A percentile compares a stretch with the other conserved stretches of the same genome.
Conservation (phyloP, 2,329 filamentous ascomycete genomes). For the Fusarium odoratissimum region DNA sequence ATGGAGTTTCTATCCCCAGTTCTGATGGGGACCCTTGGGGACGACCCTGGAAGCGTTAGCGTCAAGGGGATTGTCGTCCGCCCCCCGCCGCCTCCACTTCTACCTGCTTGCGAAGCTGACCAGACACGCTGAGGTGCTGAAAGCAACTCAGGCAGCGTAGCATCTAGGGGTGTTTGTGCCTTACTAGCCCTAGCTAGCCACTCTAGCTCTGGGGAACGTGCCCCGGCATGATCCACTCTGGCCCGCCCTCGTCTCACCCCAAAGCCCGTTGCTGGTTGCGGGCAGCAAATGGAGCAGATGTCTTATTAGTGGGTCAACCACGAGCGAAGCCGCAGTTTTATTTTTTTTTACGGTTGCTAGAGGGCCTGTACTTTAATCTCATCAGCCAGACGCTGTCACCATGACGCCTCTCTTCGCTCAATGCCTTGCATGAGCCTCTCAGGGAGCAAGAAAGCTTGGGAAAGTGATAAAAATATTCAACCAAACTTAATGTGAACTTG, state of each 20-base stretch:
- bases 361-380: background rate
- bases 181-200: conserved; percentile 30
- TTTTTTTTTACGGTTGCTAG: background rate
- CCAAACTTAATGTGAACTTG: background rate
- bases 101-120: conserved; percentile 15
- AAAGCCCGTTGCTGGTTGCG: conserved; percentile 21
- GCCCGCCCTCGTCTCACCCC: conserved; percentile 13
- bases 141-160: conserved; percentile 1
- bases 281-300: conserved; percentile 1
- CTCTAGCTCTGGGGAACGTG: conserved; percentile 28
- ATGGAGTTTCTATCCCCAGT: conserved; percentile 38
- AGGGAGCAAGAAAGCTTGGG: background rate
- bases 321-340: background rate
- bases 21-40: conserved; percentile 47
- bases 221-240: conserved; percentile 13
- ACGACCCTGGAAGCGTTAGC: conserved; percentile 42
- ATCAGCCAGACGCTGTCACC: conserved; percentile 20
- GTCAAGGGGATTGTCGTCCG: conserved; percentile 38
- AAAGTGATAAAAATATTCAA: background rate
- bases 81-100: conserved; percentile 35
- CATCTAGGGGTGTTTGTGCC: conserved; percentile 19
- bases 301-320: background rate
- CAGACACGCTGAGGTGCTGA: conserved; percentile 7
- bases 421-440: background rate
- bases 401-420: conserved; percentile 38